phyloP scores from a whole-genome alignment of 495 filamentous ascomycete genomes.

The Staphylotrichum longicolle region DNA sequence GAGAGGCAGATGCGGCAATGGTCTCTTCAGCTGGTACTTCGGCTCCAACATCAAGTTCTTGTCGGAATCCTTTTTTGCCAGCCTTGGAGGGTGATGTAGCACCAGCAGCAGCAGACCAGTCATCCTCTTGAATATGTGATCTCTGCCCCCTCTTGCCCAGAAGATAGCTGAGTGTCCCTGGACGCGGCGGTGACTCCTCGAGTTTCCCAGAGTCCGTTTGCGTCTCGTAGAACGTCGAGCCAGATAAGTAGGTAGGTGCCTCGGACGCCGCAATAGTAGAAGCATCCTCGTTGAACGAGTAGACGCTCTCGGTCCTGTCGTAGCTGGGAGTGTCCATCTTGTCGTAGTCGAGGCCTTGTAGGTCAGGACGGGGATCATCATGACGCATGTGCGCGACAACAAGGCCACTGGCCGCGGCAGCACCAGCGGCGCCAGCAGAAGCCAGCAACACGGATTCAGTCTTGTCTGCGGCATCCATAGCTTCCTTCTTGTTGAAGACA shows the following conservation, averaged over 20 bases:
- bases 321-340: conserved; percentile 20
- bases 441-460: conserved; percentile 4
- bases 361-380: conserved; percentile 16
- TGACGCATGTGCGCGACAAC: conserved; percentile 29
- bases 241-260: conserved; percentile 33
- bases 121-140: conserved; percentile 17
- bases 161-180: conserved; percentile 18
- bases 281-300: conserved; percentile 30
- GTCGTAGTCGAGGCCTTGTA: conserved; percentile 18
- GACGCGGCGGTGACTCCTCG: conserved; percentile 15
- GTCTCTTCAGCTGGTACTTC: not conserved
- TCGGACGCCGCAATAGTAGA: conserved; percentile 36
- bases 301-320: conserved; percentile 28
- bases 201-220: conserved; percentile 28
- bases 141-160: conserved; percentile 14
- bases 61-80: not conserved
- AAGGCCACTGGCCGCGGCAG: conserved; percentile 23
- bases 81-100: conserved; percentile 3
- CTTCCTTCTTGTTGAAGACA: conserved; percentile 7
- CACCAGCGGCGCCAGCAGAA: conserved; percentile 16
- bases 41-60: not conserved
- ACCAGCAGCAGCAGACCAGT: conserved; percentile 10
- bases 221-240: conserved; percentile 32
- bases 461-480: conserved; percentile 14
- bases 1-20: not conserved